A percentile compares a stretch with the other conserved stretches of the same genome.
phyloP scores from a whole-genome alignment of 2,329 filamentous ascomycete species.

The Sarocladium kiliense region DNA sequence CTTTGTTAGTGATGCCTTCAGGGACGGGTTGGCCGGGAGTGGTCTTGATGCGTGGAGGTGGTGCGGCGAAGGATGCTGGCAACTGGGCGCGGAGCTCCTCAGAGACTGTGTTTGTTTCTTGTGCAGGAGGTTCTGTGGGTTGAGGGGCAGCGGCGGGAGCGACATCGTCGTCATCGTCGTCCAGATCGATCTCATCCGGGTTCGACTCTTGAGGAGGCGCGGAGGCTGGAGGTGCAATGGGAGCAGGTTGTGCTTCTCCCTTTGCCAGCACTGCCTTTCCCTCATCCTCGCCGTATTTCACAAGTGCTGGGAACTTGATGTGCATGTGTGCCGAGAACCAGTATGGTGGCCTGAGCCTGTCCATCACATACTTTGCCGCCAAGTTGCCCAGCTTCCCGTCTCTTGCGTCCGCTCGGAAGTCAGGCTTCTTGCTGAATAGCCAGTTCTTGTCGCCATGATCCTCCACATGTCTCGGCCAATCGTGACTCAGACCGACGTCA shows the following conservation, averaged over 20 bases:
- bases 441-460: slow-evolving; percentile 63
- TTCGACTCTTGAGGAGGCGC: slow-evolving; percentile 36
- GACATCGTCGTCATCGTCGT: slow-evolving; percentile 53
- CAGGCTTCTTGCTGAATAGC: slow-evolving; percentile 68
- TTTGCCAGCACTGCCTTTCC: slow-evolving; percentile 10
- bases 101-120: slow-evolving; percentile 37
- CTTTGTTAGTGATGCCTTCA: slow-evolving; percentile 67
- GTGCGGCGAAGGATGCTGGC: slow-evolving; percentile 65
- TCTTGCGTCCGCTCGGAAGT: slow-evolving; percentile 70
- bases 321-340: slow-evolving; percentile 97
- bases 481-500: slow-evolving; percentile 87
- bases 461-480: slow-evolving; percentile 88
- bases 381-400: slow-evolving; percentile 72
- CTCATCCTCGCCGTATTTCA: slow-evolving; percentile 44
- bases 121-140: neutral
- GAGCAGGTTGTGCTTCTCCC: neutral
- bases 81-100: slow-evolving; percentile 67
- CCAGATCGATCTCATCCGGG: slow-evolving; percentile 66
- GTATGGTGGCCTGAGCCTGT: slow-evolving; percentile 72
- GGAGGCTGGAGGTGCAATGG: slow-evolving; percentile 5
- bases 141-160: neutral
- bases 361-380: slow-evolving; percentile 75
- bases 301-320: slow-evolving; percentile 74
- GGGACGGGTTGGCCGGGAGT: slow-evolving; percentile 61
- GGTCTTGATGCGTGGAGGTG: slow-evolving; percentile 26